Evolutionary conservation across 2,329 filamentous ascomycete species (phyloP).

Genomic region (Ophiostoma quercus): DNA sequence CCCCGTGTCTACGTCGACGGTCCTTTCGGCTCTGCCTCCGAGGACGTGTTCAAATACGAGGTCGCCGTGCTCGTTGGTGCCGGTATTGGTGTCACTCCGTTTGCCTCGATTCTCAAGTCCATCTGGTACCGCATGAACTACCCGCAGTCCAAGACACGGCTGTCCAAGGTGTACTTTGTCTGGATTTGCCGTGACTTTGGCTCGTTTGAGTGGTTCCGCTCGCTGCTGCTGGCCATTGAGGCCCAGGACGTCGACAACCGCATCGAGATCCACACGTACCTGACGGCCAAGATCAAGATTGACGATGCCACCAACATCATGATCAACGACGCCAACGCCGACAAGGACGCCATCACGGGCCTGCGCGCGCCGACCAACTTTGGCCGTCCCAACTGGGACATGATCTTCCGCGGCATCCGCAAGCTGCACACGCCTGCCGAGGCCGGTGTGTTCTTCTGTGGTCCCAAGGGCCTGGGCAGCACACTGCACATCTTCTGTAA

Average conservation of each 20-base stretch:
- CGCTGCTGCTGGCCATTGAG: constrained; percentile 76
- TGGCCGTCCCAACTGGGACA: constrained; percentile 82
- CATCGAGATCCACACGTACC: constrained; percentile 85
- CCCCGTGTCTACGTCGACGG: constrained; percentile 79
- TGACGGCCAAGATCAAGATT: constrained; percentile 79
- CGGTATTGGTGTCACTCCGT: constrained; percentile 81
- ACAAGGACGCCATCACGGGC: constrained; percentile 79
- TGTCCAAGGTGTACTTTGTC: constrained; percentile 88
- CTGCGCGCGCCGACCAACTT: constrained; percentile 79
- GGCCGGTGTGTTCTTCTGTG: constrained; percentile 79
- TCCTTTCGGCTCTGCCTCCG: constrained; percentile 78
- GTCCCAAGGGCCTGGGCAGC: constrained; percentile 73
- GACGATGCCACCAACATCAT: constrained; percentile 88
- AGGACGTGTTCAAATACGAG: constrained; percentile 88
- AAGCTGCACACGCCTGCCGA: constrained; percentile 70
- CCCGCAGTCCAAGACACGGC: constrained; percentile 69
- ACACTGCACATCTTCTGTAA: constrained; percentile 78
- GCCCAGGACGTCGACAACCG: constrained; percentile 76
- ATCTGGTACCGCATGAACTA: constrained; percentile 95
- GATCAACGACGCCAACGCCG: constrained; percentile 82
- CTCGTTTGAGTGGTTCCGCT: constrained; percentile 86
- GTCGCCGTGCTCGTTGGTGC: constrained; percentile 73
- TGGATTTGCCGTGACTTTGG: constrained; percentile 87
- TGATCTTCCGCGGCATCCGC: constrained; percentile 78
- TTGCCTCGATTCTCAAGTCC: constrained; percentile 80